phyloP scores from a whole-genome alignment of 441 rosid genomes.

The Pelargonium myrrhifolium region DNA sequence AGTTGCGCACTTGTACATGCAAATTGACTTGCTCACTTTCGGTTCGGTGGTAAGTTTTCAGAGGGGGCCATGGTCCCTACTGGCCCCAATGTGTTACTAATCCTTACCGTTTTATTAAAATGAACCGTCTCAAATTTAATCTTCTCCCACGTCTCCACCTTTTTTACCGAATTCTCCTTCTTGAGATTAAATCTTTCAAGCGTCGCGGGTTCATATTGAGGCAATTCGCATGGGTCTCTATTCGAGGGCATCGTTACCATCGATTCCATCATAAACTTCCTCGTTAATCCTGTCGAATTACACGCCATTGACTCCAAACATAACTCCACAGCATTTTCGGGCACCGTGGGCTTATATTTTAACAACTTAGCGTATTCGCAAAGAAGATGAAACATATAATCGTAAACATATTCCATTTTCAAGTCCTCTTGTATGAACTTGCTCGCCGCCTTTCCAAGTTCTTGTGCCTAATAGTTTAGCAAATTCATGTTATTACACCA shows the following conservation, averaged over 20 bases:
- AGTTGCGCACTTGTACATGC: too few species aligned
- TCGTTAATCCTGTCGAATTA: conserved; percentile 32
- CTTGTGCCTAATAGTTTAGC: conserved; percentile 42
- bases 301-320: conserved; percentile 60
- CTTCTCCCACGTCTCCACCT: conserved; percentile 53
- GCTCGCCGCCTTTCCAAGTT: conserved; percentile 55
- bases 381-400: conserved; percentile 70
- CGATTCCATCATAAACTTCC: conserved; percentile 46
- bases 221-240: conserved; percentile 44
- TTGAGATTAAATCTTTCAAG: conserved; percentile 32
- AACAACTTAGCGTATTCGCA: conserved; percentile 59
- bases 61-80: too few species aligned
- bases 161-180: conserved; percentile 31
- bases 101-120: too few species aligned
- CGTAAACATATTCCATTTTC: conserved; percentile 61
- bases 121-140: conserved; percentile 24
- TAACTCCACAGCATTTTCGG: conserved; percentile 38
- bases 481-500: too few species aligned
- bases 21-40: too few species aligned
- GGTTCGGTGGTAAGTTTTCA: too few species aligned
- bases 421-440: conserved; percentile 48
- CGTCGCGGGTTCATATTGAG: conserved; percentile 33
- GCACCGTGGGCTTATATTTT: conserved; percentile 40
- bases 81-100: too few species aligned
- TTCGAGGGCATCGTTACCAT: conserved; percentile 39